Percentiles rank a stretch among this genome's conserved stretches.
Conservation (phyloP, 139 green algal species). For the Coelastrella sp. region DNA sequence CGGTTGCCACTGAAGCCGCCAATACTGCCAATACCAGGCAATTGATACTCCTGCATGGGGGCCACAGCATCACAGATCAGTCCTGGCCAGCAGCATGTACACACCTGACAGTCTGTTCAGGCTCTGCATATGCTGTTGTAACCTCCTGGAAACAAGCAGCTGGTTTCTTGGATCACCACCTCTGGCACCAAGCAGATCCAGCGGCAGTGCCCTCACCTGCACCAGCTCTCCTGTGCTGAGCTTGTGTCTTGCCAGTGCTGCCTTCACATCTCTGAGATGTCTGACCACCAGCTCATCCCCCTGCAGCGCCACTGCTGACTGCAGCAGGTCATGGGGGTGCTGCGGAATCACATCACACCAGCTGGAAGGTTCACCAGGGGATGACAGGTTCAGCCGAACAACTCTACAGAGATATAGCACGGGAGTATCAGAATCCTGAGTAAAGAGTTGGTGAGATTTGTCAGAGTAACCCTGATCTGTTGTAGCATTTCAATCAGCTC, state of each 20-base stretch:
- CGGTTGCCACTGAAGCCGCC: slow-evolving; percentile 68
- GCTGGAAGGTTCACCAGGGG: slow-evolving; percentile 38
- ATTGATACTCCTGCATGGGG: slow-evolving; percentile 58
- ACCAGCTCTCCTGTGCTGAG: slow-evolving; percentile 32
- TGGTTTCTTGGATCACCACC: not conserved
- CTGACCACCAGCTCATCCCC: slow-evolving; percentile 79
- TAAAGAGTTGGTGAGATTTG: too few relatives aligned
- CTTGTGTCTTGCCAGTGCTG: slow-evolving; percentile 29
- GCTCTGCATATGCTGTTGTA: too few relatives aligned
- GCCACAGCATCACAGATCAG: slow-evolving; percentile 31
- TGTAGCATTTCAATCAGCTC: too few relatives aligned
- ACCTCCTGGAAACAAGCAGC: not conserved
- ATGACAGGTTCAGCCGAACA: slow-evolving; percentile 57
- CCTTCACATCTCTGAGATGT: slow-evolving; percentile 74
- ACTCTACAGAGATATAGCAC: slow-evolving; percentile 48
- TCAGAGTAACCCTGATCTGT: too few relatives aligned
- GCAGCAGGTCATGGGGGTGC: slow-evolving; percentile 79
- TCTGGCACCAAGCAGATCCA: not conserved
- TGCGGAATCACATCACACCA: slow-evolving; percentile 85
- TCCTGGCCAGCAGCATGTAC: not conserved
- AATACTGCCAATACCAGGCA: slow-evolving; percentile 79
- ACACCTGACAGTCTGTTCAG: not conserved
- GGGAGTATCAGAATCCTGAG: too few relatives aligned
- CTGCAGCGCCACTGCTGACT: slow-evolving; percentile 68
- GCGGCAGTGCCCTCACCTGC: not conserved